Conservation (phyloP, 2,329 filamentous ascomycete genomes). For the Trichothecium roseum region DNA sequence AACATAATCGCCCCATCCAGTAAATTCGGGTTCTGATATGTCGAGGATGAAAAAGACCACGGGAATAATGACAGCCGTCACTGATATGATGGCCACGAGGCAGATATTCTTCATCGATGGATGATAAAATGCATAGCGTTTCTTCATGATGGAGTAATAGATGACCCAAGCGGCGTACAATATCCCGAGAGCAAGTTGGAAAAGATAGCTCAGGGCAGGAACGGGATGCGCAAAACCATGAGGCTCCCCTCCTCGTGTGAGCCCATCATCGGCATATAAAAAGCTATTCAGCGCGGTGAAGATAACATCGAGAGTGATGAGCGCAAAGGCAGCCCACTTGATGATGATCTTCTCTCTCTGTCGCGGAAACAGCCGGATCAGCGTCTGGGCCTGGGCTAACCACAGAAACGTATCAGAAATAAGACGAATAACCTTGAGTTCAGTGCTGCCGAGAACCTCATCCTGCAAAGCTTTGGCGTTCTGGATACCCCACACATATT, state of each 20-base stretch:
- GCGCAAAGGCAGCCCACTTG: slow-evolving; percentile 93
- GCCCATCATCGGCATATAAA: slow-evolving; percentile 38
- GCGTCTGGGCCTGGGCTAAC: slow-evolving; percentile 92
- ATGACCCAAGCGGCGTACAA: slow-evolving; percentile 90
- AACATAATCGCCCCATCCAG: slow-evolving; percentile 91
- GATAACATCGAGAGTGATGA: slow-evolving; percentile 82
- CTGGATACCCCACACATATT: slow-evolving; percentile 71
- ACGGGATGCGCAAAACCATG: slow-evolving; percentile 80
- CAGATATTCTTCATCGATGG: slow-evolving; percentile 83
- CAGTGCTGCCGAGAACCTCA: slow-evolving; percentile 70
- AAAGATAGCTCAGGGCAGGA: slow-evolving; percentile 82
- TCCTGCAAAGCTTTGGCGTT: slow-evolving; percentile 68
- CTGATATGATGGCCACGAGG: slow-evolving; percentile 67
- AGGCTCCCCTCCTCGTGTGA: slow-evolving; percentile 47
- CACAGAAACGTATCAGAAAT: slow-evolving; percentile 95
- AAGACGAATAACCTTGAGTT: slow-evolving; percentile 82
- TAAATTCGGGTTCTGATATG: slow-evolving; percentile 74
- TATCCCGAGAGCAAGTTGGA: slow-evolving; percentile 75
- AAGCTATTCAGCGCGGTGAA: slow-evolving; percentile 93
- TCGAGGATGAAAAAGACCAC: slow-evolving; percentile 91
- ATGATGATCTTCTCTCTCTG: slow-evolving; percentile 97
- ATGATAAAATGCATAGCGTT: slow-evolving; percentile 84
- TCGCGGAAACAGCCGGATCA: slow-evolving; percentile 90
- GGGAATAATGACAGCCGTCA: slow-evolving; percentile 75
- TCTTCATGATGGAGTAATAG: slow-evolving; percentile 87